These are phyloP conservation scores for Auricularia heimuer DNA, from an alignment of 768 basidiomycete species.

Conservation along the genomic window DNA sequence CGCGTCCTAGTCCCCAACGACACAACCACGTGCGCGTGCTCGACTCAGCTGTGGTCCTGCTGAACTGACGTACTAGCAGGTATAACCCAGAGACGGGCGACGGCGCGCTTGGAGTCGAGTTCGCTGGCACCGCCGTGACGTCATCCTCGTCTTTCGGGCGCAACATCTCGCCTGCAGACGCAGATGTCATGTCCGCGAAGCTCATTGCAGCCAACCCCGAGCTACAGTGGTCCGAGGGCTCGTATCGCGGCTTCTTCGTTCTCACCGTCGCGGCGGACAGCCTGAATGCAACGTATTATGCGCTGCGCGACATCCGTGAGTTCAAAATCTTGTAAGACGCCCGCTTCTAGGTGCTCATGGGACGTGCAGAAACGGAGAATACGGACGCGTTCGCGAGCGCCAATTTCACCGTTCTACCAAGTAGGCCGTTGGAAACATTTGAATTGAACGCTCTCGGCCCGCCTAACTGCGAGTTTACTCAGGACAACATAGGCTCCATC, in stretches of 20 bases:
- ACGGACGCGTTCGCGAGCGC: slow-evolving; percentile 37
- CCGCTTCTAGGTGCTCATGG: not conserved
- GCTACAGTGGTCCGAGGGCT: slow-evolving; percentile 53
- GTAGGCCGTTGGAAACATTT: slow-evolving; percentile 8
- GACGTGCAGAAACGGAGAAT: slow-evolving; percentile 29
- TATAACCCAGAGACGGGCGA: slow-evolving; percentile 39
- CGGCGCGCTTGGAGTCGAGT: slow-evolving; percentile 49
- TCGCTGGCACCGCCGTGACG: slow-evolving; percentile 51
- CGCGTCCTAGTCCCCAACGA: slow-evolving; percentile 35
- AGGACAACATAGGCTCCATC: slow-evolving; percentile 36
- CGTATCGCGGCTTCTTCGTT: slow-evolving; percentile 50
- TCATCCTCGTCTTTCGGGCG: slow-evolving; percentile 39
- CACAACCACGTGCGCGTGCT: slow-evolving; percentile 28
- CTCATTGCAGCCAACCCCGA: slow-evolving; percentile 36
- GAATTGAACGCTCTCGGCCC: not conserved
- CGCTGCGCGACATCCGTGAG: slow-evolving; percentile 40
- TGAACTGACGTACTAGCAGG: slow-evolving; percentile 16
- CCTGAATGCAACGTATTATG: slow-evolving; percentile 44
- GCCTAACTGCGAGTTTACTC: slow-evolving; percentile 10
- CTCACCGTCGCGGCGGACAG: slow-evolving; percentile 36
- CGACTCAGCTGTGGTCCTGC: too few species aligned
- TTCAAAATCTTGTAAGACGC: slow-evolving; percentile 2
- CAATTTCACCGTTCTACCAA: slow-evolving; percentile 28
- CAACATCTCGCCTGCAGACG: slow-evolving; percentile 27
- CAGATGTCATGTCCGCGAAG: slow-evolving; percentile 27